phyloP scores from a whole-genome alignment of 352 stramenopile genomes.

The Phytophthora pisi region DNA sequence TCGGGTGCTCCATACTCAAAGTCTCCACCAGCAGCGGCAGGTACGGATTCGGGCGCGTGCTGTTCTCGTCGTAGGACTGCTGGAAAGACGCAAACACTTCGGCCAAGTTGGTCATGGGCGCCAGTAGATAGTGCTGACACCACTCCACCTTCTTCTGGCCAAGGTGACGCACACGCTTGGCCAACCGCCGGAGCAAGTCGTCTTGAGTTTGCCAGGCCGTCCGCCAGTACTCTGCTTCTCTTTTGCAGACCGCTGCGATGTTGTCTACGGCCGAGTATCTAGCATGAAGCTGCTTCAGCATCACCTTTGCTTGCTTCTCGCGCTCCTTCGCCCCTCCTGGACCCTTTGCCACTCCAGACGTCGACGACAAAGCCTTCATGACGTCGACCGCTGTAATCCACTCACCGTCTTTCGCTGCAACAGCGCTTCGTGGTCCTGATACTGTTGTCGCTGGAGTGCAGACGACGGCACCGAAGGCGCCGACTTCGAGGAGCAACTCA shows the following conservation, averaged over 20 bases:
- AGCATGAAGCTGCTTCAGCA: constrained; percentile 50
- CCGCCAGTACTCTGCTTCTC: constrained; percentile 44
- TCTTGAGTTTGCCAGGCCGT: constrained; percentile 43
- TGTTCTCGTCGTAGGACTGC: constrained; percentile 37
- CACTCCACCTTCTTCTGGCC: constrained; percentile 49
- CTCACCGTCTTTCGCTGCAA: neutral
- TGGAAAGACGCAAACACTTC: constrained; percentile 40
- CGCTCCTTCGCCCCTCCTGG: constrained; percentile 33
- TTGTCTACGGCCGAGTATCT: constrained; percentile 33
- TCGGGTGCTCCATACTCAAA: constrained; percentile 28
- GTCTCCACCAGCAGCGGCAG: constrained; percentile 42
- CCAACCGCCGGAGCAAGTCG: constrained; percentile 26
- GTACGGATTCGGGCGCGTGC: constrained; percentile 40
- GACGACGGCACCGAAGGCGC: constrained; percentile 43
- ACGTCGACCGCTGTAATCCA: constrained; percentile 34
- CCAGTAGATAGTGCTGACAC: constrained; percentile 32
- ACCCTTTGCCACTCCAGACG: constrained; percentile 11
- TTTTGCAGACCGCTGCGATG: constrained; percentile 20
- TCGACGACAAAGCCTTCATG: constrained; percentile 29
- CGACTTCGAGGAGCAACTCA: constrained; percentile 41
- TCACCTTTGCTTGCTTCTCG: constrained; percentile 39
- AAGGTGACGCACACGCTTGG: constrained; percentile 24
- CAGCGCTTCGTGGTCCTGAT: neutral
- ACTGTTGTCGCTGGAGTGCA: constrained; percentile 5
- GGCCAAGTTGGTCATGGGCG: constrained; percentile 31